Conservation (phyloP, 1,284 basidiomycete genomes). For the Pseudozyma tsukubaensis region DNA sequence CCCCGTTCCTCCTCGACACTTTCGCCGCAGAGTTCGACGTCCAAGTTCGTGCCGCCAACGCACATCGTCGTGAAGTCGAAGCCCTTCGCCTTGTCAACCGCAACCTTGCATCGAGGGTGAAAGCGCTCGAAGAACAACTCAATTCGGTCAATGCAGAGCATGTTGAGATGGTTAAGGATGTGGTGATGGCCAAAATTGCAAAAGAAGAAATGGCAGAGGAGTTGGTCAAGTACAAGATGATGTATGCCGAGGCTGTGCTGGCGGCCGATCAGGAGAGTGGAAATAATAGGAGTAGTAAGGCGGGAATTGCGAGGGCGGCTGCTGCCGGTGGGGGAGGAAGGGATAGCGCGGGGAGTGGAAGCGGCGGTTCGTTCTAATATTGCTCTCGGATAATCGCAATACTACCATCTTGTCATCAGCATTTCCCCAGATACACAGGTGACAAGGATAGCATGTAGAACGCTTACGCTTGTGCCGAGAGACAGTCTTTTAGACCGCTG, state of each 20-base stretch:
- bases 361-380: too few species aligned
- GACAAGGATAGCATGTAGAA: too few species aligned
- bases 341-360: slow-evolving; percentile 17
- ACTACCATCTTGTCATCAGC: too few species aligned
- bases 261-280: slow-evolving; percentile 44
- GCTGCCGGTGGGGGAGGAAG: background rate
- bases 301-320: slow-evolving; percentile 5
- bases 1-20: slow-evolving; percentile 58
- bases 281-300: slow-evolving; percentile 26
- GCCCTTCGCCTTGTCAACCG: slow-evolving; percentile 64
- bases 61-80: slow-evolving; percentile 63
- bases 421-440: too few species aligned
- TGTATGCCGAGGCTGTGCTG: slow-evolving; percentile 61
- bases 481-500: too few species aligned
- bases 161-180: slow-evolving; percentile 66
- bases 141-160: slow-evolving; percentile 61
- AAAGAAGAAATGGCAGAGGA: slow-evolving; percentile 68
- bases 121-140: slow-evolving; percentile 63
- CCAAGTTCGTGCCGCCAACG: slow-evolving; percentile 60
- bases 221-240: slow-evolving; percentile 64
- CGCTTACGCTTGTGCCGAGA: too few species aligned
- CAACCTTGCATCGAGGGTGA: slow-evolving; percentile 60
- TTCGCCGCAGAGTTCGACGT: slow-evolving; percentile 65
- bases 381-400: too few species aligned
- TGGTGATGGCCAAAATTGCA: slow-evolving; percentile 63